A percentile compares a stretch with the other conserved stretches of the same genome.
phyloP scores from a whole-genome alignment of 2,329 filamentous ascomycete genomes.

The Cercospora sesami region DNA sequence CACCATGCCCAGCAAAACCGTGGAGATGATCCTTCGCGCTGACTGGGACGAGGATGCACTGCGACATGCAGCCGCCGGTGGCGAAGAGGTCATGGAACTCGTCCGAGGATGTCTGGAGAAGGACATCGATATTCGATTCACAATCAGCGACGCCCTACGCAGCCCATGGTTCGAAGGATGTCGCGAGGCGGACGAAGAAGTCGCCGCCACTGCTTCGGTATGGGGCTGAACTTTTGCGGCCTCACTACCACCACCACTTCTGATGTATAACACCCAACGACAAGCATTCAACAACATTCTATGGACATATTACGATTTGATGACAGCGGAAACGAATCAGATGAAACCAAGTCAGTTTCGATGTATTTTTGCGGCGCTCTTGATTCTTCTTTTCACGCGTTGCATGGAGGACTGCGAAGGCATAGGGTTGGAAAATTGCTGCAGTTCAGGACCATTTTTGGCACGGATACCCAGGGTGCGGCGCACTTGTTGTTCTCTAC shows the following conservation, averaged over 20 bases:
- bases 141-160: slow-evolving; percentile 56
- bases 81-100: slow-evolving; percentile 55
- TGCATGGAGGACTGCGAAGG: background rate
- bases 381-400: background rate
- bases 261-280: background rate
- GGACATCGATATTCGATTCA: slow-evolving; percentile 57
- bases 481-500: background rate
- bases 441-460: background rate
- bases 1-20: slow-evolving; percentile 58
- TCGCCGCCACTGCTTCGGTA: slow-evolving; percentile 10
- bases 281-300: background rate
- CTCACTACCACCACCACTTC: background rate
- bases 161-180: slow-evolving; percentile 55
- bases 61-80: slow-evolving; percentile 45
- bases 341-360: slow-evolving; percentile 1
- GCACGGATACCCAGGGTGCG: background rate
- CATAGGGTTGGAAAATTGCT: background rate
- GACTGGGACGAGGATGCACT: slow-evolving; percentile 59
- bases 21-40: slow-evolving; percentile 60
- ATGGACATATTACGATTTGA: slow-evolving; percentile 12
- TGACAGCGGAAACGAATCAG: slow-evolving; percentile 6
- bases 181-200: slow-evolving; percentile 27
- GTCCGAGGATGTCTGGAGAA: slow-evolving; percentile 61
- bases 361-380: background rate
- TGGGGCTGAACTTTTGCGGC: slow-evolving; percentile 2